Conservation (phyloP, 2,329 filamentous ascomycete genomes). For the Dendryphion nanum region DNA sequence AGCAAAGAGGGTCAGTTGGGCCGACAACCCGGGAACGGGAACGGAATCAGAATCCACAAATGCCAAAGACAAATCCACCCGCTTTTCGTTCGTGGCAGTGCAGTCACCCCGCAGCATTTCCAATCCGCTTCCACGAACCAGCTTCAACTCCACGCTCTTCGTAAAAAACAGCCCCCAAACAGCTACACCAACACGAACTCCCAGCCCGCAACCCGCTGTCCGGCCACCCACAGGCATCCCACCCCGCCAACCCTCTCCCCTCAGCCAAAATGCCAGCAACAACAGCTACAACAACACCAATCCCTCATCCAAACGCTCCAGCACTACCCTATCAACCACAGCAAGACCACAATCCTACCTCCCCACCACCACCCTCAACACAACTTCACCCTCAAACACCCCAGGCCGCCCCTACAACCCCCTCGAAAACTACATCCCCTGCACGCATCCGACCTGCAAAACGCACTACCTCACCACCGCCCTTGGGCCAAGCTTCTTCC, state of each 20-base stretch:
- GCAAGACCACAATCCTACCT: not conserved
- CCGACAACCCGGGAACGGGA: not conserved
- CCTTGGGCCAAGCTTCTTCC: constrained; percentile 28
- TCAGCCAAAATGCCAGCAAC: not conserved
- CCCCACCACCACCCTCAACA: not conserved
- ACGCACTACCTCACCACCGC: constrained; percentile 22
- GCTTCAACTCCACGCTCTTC: not conserved
- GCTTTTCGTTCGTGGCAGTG: not conserved
- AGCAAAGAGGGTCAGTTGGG: not conserved
- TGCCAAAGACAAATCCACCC: not conserved
- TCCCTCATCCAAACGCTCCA: too few relatives aligned
- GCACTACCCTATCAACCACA: too few relatives aligned
- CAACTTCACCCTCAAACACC: not conserved
- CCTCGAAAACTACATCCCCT: constrained; percentile 31
- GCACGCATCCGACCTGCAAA: constrained; percentile 20
- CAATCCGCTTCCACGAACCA: not conserved
- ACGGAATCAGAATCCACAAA: constrained; percentile 6
- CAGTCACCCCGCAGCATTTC: constrained; percentile 1
- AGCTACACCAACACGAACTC: too few relatives aligned
- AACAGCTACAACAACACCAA: too few relatives aligned
- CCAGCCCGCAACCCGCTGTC: too few relatives aligned
- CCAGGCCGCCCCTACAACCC: constrained; percentile 24
- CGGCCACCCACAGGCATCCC: not conserved
- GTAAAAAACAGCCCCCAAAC: too few relatives aligned
- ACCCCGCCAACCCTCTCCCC: not conserved